phyloP scores from a whole-genome alignment of 2,329 filamentous ascomycete genomes.

The Phaeophleospora eucalypticola region DNA sequence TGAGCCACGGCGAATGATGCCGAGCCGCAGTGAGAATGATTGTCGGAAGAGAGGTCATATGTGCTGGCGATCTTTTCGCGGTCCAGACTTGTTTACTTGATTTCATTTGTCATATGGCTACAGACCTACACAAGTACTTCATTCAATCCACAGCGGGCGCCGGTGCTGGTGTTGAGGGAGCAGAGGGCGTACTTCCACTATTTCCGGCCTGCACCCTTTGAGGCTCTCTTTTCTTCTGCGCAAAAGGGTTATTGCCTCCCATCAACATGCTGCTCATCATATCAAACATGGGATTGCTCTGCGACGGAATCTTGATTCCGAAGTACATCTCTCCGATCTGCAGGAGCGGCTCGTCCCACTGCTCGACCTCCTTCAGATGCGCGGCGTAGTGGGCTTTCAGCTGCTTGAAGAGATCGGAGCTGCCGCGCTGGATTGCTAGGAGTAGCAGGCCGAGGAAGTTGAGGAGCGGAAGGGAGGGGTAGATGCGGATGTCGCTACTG shows the following conservation, averaged over 20 bases:
- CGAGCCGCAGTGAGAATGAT: no score
- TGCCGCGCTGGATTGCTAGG: slow-evolving; percentile 75
- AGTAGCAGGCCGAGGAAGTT: slow-evolving; percentile 89
- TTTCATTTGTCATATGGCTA: no score
- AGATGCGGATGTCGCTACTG: slow-evolving; percentile 69
- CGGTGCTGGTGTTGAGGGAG: slow-evolving; percentile 4
- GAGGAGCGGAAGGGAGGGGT: slow-evolving; percentile 85
- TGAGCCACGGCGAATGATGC: no score
- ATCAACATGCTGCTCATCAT: slow-evolving; percentile 98
- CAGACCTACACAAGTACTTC: no score
- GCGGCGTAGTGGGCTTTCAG: slow-evolving; percentile 75
- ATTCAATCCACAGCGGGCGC: slow-evolving; percentile 9
- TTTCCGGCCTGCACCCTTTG: slow-evolving; percentile 44
- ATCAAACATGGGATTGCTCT: slow-evolving; percentile 89
- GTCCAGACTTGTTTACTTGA: no score
- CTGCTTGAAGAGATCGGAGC: slow-evolving; percentile 73
- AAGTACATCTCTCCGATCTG: slow-evolving; percentile 97
- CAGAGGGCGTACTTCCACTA: background rate
- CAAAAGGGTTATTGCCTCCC: slow-evolving; percentile 60
- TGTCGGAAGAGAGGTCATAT: no score
- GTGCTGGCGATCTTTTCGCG: no score
- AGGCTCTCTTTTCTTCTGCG: slow-evolving; percentile 38
- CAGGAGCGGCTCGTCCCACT: slow-evolving; percentile 74
- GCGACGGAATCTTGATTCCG: slow-evolving; percentile 78
- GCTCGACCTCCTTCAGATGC: slow-evolving; percentile 67